These are phyloP conservation scores for Daldinia sp. DNA, from an alignment of 2,329 filamentous ascomycete genomes.

Conservation along the genomic window DNA sequence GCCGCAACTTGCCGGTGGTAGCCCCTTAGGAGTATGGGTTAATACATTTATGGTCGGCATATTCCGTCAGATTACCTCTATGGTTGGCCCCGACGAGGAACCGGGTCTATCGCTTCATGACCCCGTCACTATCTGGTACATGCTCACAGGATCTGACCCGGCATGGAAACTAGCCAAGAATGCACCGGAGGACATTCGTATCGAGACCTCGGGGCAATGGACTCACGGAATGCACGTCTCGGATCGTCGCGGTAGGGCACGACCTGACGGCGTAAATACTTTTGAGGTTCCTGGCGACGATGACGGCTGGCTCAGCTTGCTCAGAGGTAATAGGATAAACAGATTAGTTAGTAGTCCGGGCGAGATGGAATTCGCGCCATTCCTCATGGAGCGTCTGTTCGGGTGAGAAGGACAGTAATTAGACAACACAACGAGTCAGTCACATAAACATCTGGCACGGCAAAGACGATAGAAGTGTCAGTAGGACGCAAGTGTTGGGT, in stretches of 20 bases:
- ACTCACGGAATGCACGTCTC: slow-evolving; percentile 89
- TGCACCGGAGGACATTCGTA: slow-evolving; percentile 79
- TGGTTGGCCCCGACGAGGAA: slow-evolving; percentile 66
- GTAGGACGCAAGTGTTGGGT: slow-evolving; percentile 43
- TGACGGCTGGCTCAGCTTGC: slow-evolving; percentile 76
- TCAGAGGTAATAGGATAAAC: slow-evolving; percentile 81
- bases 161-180: slow-evolving; percentile 63
- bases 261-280: slow-evolving; percentile 57
- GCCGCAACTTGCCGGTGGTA: slow-evolving; percentile 65
- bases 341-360: slow-evolving; percentile 77
- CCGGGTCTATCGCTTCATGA: slow-evolving; percentile 76
- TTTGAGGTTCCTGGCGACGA: slow-evolving; percentile 73
- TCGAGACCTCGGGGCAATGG: slow-evolving; percentile 95
- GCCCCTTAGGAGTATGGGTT: slow-evolving; percentile 78
- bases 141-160: slow-evolving; percentile 67
- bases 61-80: slow-evolving; percentile 71
- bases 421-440: neutral
- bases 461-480: slow-evolving; percentile 39
- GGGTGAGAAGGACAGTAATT: slow-evolving; percentile 45
- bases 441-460: slow-evolving; percentile 12
- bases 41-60: slow-evolving; percentile 75
- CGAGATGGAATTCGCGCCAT: slow-evolving; percentile 69
- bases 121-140: slow-evolving; percentile 81
- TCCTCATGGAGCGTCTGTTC: slow-evolving; percentile 73
- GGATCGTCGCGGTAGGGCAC: slow-evolving; percentile 72